Evolutionary conservation across 192 early-diverging fungal genomes (phyloP).

Genomic region (Rhizoclosmatium sp.): DNA sequence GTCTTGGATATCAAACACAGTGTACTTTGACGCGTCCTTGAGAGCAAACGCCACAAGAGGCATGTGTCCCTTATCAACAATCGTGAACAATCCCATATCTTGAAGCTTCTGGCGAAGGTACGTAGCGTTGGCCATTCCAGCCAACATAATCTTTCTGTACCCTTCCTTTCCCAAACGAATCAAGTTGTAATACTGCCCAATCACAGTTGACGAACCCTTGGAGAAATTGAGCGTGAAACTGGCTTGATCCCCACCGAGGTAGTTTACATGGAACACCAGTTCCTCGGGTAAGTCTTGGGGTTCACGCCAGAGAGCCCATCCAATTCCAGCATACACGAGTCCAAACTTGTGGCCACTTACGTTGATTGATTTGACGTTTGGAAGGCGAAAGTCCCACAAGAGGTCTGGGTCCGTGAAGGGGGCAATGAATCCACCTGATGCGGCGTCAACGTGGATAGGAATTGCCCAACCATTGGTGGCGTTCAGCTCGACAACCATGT

Average conservation of each 20-base stretch:
- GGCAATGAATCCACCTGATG: conserved; percentile 86
- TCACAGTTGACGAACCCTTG: conserved; percentile 72
- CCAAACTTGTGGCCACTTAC: conserved; percentile 88
- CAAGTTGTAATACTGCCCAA: conserved; percentile 87
- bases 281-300: conserved; percentile 73
- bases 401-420: conserved; percentile 81
- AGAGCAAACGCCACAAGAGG: conserved; percentile 74
- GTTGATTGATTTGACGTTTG: conserved; percentile 80
- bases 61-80: conserved; percentile 68
- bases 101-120: conserved; percentile 62
- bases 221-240: conserved; percentile 84
- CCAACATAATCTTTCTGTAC: conserved; percentile 69
- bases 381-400: conserved; percentile 75
- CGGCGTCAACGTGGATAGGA: conserved; percentile 87
- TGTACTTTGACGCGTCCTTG: conserved; percentile 45
- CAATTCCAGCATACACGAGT: conserved; percentile 82
- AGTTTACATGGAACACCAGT: conserved; percentile 79
- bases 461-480: conserved; percentile 70
- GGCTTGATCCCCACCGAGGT: conserved; percentile 73
- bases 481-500: conserved; percentile 68
- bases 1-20: conserved; percentile 23
- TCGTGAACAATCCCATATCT: conserved; percentile 65
- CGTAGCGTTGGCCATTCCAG: conserved; percentile 62
- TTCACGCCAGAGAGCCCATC: conserved; percentile 82
- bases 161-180: conserved; percentile 75